These are phyloP conservation scores for Avena eriantha DNA, from an alignment of 176 grass and related monocot species.

Conservation along the genomic window DNA sequence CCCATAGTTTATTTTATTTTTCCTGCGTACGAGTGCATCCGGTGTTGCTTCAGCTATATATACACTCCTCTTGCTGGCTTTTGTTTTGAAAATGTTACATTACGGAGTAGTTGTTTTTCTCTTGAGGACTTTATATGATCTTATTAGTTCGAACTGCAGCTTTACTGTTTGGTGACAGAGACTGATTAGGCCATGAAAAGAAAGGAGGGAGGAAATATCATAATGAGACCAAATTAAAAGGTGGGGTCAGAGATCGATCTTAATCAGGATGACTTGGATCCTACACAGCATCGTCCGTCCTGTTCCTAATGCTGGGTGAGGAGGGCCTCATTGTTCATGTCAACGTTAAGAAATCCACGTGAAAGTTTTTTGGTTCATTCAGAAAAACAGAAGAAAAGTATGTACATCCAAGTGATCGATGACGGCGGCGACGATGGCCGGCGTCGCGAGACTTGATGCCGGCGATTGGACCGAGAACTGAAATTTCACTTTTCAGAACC, in stretches of 20 bases:
- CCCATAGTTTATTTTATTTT: background rate
- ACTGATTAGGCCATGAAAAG: background rate
- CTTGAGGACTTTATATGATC: background rate
- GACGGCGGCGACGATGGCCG: background rate
- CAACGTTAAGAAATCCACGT: background rate
- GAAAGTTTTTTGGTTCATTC: background rate
- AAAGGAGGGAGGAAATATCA: background rate
- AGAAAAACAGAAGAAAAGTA: background rate
- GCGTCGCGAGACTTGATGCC: background rate
- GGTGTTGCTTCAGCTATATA: background rate
- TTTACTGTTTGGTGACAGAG: background rate
- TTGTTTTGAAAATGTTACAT: background rate
- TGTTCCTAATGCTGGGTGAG: background rate
- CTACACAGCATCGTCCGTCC: background rate
- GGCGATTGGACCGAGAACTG: background rate
- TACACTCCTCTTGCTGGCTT: background rate
- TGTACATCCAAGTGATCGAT: background rate
- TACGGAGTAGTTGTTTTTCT: background rate
- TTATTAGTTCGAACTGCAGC: background rate
- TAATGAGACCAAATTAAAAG: background rate
- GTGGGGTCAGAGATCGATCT: constrained; percentile 24
- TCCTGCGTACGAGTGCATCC: background rate
- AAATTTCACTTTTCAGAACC: background rate
- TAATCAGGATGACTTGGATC: constrained; percentile 54
- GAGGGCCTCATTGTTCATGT: background rate